Conservation (phyloP, 148 eudicot genomes). For the Fagopyrum tataricum region DNA sequence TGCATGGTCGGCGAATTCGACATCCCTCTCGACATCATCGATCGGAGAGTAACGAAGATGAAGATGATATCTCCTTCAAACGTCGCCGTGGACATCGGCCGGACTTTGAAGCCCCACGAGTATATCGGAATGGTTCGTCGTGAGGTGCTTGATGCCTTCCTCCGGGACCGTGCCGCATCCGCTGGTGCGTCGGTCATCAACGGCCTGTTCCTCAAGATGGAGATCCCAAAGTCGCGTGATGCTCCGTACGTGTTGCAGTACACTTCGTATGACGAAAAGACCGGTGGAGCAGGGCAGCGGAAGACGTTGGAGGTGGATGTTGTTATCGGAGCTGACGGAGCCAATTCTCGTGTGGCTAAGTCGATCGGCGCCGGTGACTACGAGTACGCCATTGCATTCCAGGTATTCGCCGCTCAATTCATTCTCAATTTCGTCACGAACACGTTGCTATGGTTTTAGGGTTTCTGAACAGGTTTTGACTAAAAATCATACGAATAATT, state of each 20-base stretch:
- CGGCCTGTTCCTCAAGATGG: conserved; percentile 87
- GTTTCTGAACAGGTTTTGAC: not conserved
- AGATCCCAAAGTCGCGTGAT: conserved; percentile 31
- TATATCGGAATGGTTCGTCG: conserved; percentile 98
- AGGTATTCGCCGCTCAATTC: conserved; percentile 21
- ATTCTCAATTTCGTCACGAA: not conserved
- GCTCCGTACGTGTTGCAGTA: conserved; percentile 66
- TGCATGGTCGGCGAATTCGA: conserved; percentile 94
- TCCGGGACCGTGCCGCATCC: conserved; percentile 69
- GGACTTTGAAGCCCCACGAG: conserved; percentile 84
- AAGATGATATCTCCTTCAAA: conserved; percentile 98
- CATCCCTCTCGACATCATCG: conserved; percentile 90
- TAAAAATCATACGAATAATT: not conserved
- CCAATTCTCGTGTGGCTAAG: conserved; percentile 90
- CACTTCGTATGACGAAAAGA: conserved; percentile 64
- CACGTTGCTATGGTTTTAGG: not conserved
- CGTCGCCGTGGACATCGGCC: conserved; percentile 90
- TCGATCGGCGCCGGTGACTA: conserved; percentile 84
- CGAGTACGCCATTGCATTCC: conserved; percentile 97
- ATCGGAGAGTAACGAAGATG: conserved; percentile 86
- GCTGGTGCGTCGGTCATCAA: conserved; percentile 74
- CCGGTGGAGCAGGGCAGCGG: conserved; percentile 58
- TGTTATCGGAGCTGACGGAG: conserved; percentile 92
- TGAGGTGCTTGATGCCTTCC: conserved; percentile 70
- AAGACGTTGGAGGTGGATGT: conserved; percentile 77